Percentiles rank a stretch among this genome's conserved stretches.
phyloP scores from a whole-genome alignment of 2,329 filamentous ascomycete species.

The Aspergillus spinulosporus region DNA sequence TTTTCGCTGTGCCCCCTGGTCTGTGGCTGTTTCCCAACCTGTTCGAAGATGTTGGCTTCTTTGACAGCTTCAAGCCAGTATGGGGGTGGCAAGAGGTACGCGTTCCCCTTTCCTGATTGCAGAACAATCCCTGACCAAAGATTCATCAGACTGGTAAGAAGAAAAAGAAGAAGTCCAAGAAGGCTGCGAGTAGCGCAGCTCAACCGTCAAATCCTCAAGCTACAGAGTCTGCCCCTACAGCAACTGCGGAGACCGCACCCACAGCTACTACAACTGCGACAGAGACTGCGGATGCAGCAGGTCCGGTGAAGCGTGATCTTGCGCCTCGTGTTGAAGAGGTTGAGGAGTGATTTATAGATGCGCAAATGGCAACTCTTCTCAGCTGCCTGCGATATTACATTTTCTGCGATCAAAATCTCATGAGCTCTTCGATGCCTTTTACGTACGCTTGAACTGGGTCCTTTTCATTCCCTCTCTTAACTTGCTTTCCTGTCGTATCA shows the following conservation, averaged over 20 bases:
- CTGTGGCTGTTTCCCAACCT: conserved; percentile 98
- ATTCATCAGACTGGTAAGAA: conserved; percentile 39
- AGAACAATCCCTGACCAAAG: conserved; percentile 12
- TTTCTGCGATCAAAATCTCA: background rate
- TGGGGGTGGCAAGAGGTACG: conserved; percentile 98
- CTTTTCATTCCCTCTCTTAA: background rate
- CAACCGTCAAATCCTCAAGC: conserved; percentile 11
- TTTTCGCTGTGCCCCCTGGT: conserved; percentile 79
- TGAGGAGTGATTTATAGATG: conserved; percentile 34
- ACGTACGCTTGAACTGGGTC: background rate
- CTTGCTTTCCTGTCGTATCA: background rate
- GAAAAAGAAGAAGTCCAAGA: conserved; percentile 42
- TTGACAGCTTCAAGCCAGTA: conserved; percentile 91
- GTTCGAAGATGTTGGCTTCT: conserved; percentile 97
- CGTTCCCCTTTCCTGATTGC: background rate
- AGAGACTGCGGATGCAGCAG: conserved; percentile 36
- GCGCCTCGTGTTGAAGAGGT: conserved; percentile 50
- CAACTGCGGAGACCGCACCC: conserved; percentile 28
- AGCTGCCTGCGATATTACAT: background rate
- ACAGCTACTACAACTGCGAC: conserved; percentile 40
- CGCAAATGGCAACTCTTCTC: background rate
- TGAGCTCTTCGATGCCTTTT: background rate
- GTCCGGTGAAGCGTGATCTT: conserved; percentile 41
- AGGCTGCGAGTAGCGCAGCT: conserved; percentile 18
- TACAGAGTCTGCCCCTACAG: conserved; percentile 25